Conservation (phyloP, 371 early-diverging fungal genomes). For the Mortierella sp. region DNA sequence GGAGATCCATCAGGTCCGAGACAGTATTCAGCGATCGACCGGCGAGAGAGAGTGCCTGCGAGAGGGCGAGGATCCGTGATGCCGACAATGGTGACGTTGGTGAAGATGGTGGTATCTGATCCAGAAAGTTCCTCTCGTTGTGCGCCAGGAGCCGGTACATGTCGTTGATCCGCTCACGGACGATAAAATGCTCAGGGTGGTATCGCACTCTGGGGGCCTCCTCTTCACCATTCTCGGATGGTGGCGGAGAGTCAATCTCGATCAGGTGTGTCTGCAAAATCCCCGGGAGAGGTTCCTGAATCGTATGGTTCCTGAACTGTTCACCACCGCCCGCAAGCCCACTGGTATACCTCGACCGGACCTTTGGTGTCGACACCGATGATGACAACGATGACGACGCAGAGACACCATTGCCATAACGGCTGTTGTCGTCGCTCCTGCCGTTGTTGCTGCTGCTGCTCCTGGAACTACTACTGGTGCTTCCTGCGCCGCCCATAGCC, state of each 20-base stretch:
- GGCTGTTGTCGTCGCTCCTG: neutral
- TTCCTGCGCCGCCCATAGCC: too few relatives aligned
- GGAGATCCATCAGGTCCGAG: conserved; percentile 22
- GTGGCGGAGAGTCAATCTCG: neutral
- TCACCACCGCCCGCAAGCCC: too few relatives aligned
- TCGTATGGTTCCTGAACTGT: too few relatives aligned
- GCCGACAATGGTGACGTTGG: neutral
- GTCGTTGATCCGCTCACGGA: conserved; percentile 14
- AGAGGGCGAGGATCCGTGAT: neutral
- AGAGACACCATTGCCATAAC: neutral
- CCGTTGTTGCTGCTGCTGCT: neutral
- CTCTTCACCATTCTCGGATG: neutral
- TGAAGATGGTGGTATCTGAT: neutral
- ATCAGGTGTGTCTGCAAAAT: neutral
- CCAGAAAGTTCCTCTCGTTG: neutral
- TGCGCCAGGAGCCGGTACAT: conserved; percentile 1
- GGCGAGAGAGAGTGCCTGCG: neutral
- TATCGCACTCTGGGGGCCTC: neutral
- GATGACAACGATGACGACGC: too few relatives aligned
- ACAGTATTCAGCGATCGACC: neutral
- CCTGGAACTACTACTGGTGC: neutral
- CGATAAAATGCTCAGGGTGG: conserved; percentile 10
- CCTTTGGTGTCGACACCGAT: too few relatives aligned
- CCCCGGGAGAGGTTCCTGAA: too few relatives aligned
- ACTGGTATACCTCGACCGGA: too few relatives aligned